phyloP scores from a whole-genome alignment of 2,329 filamentous ascomycete genomes.

The Laburnicola sp. region DNA sequence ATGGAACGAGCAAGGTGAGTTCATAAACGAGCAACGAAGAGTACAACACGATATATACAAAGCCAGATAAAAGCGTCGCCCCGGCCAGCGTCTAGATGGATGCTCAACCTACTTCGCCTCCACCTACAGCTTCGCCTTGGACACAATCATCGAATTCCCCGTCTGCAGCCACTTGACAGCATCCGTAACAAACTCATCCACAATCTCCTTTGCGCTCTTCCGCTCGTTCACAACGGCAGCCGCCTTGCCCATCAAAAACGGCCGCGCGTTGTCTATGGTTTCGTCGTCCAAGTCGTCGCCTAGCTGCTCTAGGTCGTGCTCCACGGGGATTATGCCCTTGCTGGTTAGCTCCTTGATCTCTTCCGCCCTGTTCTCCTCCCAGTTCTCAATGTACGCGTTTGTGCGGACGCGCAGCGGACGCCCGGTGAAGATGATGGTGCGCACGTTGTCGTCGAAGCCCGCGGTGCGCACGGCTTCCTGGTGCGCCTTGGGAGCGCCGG shows the following conservation, averaged over 20 bases:
- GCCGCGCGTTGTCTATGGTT: slow-evolving; percentile 85
- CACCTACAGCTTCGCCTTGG: slow-evolving; percentile 41
- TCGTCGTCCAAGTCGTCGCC: slow-evolving; percentile 71
- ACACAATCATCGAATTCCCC: slow-evolving; percentile 64
- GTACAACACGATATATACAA: too few relatives aligned
- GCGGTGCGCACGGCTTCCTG: slow-evolving; percentile 93
- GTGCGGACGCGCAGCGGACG: slow-evolving; percentile 90
- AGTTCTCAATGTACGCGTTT: slow-evolving; percentile 92
- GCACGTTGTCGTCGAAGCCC: slow-evolving; percentile 91
- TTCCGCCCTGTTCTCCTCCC: slow-evolving; percentile 85
- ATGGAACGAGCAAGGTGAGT: too few relatives aligned
- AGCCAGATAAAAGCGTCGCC: too few relatives aligned
- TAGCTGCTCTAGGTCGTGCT: slow-evolving; percentile 88
- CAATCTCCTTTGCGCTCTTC: slow-evolving; percentile 86
- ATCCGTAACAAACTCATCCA: slow-evolving; percentile 90
- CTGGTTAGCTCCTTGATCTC: slow-evolving; percentile 92
- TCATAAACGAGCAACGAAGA: too few relatives aligned
- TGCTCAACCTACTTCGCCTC: not conserved
- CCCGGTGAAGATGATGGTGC: slow-evolving; percentile 98
- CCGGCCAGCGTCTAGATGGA: too few relatives aligned
- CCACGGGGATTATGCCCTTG: slow-evolving; percentile 90
- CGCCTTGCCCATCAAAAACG: slow-evolving; percentile 95
- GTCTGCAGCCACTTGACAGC: slow-evolving; percentile 71
- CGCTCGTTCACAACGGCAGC: slow-evolving; percentile 91
- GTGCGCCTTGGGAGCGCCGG: slow-evolving; percentile 88